Base-by-base conservation (phyloP, 306 rosid species). In the Benincasa hispida region DNA sequence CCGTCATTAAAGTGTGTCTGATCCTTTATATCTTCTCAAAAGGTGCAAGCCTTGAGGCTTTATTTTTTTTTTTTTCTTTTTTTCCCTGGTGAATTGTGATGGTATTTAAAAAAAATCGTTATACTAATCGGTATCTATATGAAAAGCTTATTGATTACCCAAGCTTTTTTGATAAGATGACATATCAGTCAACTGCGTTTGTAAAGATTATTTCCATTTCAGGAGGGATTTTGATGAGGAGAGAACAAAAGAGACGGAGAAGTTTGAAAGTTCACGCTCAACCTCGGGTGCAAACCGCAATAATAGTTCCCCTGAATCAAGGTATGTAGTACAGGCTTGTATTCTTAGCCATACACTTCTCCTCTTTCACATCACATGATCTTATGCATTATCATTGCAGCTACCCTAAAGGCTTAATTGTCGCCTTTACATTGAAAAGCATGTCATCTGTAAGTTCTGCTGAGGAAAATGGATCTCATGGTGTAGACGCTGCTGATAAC, bases 401-500 rank as follows among this genome's bases (percentile, higher is more conserved):
- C 86, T 93, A 91, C 80, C 93, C 98, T 2, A 93, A 87, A 79
- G 98, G 97, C 79, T 88, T 93, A 78, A 83, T 93, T 59, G 89
- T 93, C 78, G 90, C 93, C 72, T 89, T 93, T 82, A 79, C 86
- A 55, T 77, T 93, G 66, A 86, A 83, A 88, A 84, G 84, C 75
- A 66, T 10, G 22, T 81, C 88, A 39, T 82, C 80, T 62, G 85
- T 75, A 60, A 89, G 48, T 76, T 82, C 90, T 30, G 72, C 78
- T 11, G 82, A 79, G 48, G 76, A 79, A 42, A 83, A 80, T 60
- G 88, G 84, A 45, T 76, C 77, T 69, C 56, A 77, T 59, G 84
- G 70, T 72, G 80, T 76, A 59, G n/a, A n/a, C n/a, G 81, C 82
- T 41, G 63, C 60, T 72, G 91, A 47, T 41, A n/a, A n/a, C n/a